phyloP scores from a whole-genome alignment of 1,284 basidiomycete genomes.

The Cryptococcus deneoformans region DNA sequence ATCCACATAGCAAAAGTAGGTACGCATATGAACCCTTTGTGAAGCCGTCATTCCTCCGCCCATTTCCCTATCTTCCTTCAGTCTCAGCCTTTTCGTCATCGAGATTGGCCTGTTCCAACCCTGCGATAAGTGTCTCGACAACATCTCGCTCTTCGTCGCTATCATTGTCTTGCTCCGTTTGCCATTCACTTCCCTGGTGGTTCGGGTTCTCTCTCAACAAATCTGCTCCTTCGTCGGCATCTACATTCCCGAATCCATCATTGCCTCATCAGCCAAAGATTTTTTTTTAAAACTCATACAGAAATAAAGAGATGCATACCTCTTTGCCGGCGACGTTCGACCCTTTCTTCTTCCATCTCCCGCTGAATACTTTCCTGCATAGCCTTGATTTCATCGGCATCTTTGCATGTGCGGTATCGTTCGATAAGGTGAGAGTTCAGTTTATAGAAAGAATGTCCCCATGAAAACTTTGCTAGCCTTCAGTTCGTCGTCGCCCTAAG shows the following conservation, averaged over 20 bases:
- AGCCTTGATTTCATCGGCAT: conserved; percentile 60
- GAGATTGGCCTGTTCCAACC: conserved; percentile 21
- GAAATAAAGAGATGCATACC: conserved; percentile 41
- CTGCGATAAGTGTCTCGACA: conserved; percentile 36
- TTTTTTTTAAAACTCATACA: not conserved
- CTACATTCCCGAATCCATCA: not conserved
- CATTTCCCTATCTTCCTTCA: too few species aligned
- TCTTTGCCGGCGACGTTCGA: conserved; percentile 56
- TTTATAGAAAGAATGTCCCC: conserved; percentile 80
- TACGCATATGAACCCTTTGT: too few species aligned
- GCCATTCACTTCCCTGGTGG: conserved; percentile 46
- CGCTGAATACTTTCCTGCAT: conserved; percentile 71
- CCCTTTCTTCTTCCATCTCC: conserved; percentile 66
- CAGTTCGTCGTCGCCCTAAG: not conserved
- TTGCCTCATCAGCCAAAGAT: not conserved
- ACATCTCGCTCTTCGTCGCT: conserved; percentile 34
- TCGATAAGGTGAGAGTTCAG: conserved; percentile 74
- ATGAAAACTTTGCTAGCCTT: conserved; percentile 70
- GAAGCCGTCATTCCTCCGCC: too few species aligned
- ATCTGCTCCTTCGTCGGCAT: conserved; percentile 49
- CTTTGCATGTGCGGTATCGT: conserved; percentile 67
- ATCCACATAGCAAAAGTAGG: too few species aligned
- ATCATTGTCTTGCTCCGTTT: conserved; percentile 21
- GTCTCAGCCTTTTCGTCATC: not conserved
- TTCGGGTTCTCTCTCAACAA: conserved; percentile 61